These are phyloP conservation scores for Amphirosellinia nigrospora DNA, from an alignment of 495 filamentous ascomycete genomes.

Conservation along the genomic window DNA sequence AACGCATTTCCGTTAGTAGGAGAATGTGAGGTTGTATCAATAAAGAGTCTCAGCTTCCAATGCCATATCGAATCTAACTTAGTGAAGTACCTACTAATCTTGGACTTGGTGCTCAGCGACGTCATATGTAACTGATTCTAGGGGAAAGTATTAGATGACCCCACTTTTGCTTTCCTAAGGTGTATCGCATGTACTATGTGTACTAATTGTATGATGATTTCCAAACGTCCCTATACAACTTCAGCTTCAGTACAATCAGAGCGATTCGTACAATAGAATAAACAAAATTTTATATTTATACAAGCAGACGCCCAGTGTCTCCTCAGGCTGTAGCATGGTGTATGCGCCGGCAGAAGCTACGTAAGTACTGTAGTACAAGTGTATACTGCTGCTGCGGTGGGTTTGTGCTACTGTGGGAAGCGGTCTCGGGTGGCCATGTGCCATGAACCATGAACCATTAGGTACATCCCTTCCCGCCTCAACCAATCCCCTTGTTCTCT, in stretches of 20 bases:
- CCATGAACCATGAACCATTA: neutral
- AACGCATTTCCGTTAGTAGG: neutral
- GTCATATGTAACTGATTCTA: too few relatives aligned
- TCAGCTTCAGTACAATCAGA: neutral
- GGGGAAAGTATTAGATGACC: too few relatives aligned
- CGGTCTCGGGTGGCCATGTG: neutral
- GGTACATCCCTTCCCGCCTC: neutral
- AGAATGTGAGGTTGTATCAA: neutral
- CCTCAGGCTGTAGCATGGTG: too few relatives aligned
- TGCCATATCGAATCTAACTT: neutral
- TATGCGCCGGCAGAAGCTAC: neutral
- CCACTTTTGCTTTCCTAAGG: too few relatives aligned
- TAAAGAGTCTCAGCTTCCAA: neutral
- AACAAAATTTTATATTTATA: too few relatives aligned
- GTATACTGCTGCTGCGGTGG: neutral
- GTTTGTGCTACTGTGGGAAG: neutral
- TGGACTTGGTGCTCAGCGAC: constrained; percentile 8
- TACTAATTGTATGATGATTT: neutral
- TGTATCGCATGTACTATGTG: neutral
- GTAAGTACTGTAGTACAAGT: neutral
- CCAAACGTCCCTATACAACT: neutral
- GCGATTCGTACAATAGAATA: neutral
- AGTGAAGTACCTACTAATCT: neutral
- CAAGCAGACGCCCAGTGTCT: too few relatives aligned
- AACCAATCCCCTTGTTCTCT: neutral